These are phyloP conservation scores for Microthlaspi erraticum DNA, from an alignment of 345 rosid species.

Conservation along the genomic window DNA sequence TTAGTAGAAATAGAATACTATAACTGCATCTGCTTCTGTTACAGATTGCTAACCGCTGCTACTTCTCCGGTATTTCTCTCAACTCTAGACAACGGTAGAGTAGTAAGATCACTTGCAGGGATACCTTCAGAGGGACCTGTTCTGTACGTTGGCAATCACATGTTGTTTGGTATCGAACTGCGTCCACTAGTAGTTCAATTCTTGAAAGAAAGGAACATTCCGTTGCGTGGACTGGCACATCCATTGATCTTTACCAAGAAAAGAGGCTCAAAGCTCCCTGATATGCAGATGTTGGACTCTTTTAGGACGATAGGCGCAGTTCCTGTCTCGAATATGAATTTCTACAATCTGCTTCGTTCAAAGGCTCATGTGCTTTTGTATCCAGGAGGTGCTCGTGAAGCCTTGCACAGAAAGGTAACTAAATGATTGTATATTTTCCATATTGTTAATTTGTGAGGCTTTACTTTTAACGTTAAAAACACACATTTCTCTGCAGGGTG, in stretches of 20 bases:
- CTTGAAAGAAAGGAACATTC: slow-evolving; percentile 58
- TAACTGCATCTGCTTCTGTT: neutral
- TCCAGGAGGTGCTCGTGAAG: slow-evolving; percentile 85
- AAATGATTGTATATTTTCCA: slow-evolving; percentile 16
- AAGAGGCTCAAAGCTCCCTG: slow-evolving; percentile 49
- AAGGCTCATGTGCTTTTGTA: slow-evolving; percentile 68
- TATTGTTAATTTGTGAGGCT: neutral
- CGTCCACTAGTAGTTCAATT: slow-evolving; percentile 51
- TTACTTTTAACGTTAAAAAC: neutral
- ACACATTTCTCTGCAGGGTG: slow-evolving; percentile 57
- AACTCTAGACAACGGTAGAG: slow-evolving; percentile 68
- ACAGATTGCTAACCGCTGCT: slow-evolving; percentile 52
- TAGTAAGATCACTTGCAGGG: slow-evolving; percentile 77
- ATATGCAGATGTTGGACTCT: slow-evolving; percentile 48
- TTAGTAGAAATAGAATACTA: too few relatives aligned
- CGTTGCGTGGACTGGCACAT: slow-evolving; percentile 73
- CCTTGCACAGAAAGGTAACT: slow-evolving; percentile 65
- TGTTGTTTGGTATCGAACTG: slow-evolving; percentile 68
- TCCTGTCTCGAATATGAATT: slow-evolving; percentile 63
- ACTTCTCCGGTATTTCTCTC: slow-evolving; percentile 62
- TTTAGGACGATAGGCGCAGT: slow-evolving; percentile 61
- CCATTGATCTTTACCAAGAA: slow-evolving; percentile 54
- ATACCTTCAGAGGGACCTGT: slow-evolving; percentile 86
- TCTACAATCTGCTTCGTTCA: slow-evolving; percentile 66
- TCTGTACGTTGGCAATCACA: slow-evolving; percentile 74